Evolutionary conservation across 768 basidiomycete genomes (phyloP).

Genomic region (Dioszegia hungarica): DNA sequence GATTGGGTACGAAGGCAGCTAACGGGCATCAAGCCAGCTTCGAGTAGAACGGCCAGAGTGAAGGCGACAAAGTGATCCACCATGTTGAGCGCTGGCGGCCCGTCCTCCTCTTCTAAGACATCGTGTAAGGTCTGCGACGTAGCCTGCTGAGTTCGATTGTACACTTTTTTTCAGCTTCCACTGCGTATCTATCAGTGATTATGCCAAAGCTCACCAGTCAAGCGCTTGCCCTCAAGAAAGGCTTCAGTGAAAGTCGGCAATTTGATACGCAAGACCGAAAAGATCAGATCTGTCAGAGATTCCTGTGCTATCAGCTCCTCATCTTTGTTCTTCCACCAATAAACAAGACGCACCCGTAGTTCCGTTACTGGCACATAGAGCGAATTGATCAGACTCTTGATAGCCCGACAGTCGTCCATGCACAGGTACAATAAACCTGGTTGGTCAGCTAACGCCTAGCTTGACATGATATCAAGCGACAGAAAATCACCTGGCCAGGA

Average conservation of each 20-base stretch:
- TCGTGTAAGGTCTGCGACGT: conserved; percentile 11
- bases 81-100: conserved; percentile 63
- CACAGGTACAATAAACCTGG: conserved; percentile 86
- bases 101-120: conserved; percentile 13
- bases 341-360: conserved; percentile 74
- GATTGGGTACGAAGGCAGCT: conserved; percentile 28
- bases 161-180: conserved; percentile 19
- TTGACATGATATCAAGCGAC: conserved; percentile 33
- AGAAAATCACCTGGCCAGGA: conserved; percentile 76
- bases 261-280: conserved; percentile 85
- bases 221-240: conserved; percentile 78
- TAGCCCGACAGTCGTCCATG: conserved; percentile 78
- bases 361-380: conserved; percentile 83
- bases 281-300: conserved; percentile 87
- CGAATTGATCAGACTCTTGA: conserved; percentile 76
- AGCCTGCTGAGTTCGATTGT: conserved; percentile 35
- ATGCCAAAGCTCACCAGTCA: conserved; percentile 65
- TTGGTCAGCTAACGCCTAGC: background rate
- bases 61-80: conserved; percentile 91
- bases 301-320: conserved; percentile 57
- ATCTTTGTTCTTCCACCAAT: no score
- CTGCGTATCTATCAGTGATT: background rate
- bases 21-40: conserved; percentile 85
- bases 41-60: conserved; percentile 73
- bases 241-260: conserved; percentile 88